phyloP scores from a whole-genome alignment of 495 filamentous ascomycete species.

The Bathelium albidoporum region DNA sequence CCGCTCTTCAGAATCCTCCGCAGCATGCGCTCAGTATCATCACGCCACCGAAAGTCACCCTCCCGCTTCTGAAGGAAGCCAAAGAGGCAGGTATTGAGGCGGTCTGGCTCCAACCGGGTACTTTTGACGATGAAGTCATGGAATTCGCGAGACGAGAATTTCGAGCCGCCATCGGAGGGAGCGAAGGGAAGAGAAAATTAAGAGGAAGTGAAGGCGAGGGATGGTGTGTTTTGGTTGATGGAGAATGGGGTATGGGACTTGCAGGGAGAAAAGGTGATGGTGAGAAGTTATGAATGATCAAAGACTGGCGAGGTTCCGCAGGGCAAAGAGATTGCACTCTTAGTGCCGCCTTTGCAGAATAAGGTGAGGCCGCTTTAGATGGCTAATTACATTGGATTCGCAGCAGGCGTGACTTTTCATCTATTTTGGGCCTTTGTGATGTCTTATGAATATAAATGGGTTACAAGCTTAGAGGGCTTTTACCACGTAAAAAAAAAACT shows the following conservation, averaged over 20 bases:
- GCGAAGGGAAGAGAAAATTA: slow-evolving; percentile 38
- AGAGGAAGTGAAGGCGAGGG: slow-evolving; percentile 50
- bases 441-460: too few relatives aligned
- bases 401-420: too few relatives aligned
- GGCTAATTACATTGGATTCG: background rate
- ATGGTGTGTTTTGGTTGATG: slow-evolving; percentile 89
- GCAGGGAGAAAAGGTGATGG: slow-evolving; percentile 40
- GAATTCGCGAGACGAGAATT: slow-evolving; percentile 56
- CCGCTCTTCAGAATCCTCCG: slow-evolving; percentile 49
- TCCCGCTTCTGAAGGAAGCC: slow-evolving; percentile 63
- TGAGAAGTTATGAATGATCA: background rate
- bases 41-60: slow-evolving; percentile 70
- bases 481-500: too few relatives aligned
- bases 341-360: too few relatives aligned
- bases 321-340: background rate
- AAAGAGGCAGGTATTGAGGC: slow-evolving; percentile 65
- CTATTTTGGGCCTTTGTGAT: too few relatives aligned
- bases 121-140: slow-evolving; percentile 64
- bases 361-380: background rate
- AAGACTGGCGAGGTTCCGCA: background rate
- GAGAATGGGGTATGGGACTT: slow-evolving; percentile 55
- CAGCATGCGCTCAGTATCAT: slow-evolving; percentile 76
- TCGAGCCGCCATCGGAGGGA: slow-evolving; percentile 54
- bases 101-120: slow-evolving; percentile 90
- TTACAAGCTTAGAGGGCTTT: too few relatives aligned